These are phyloP conservation scores for Sungouiella thailandica DNA, from an alignment of 805 yeast species.

Conservation along the genomic window DNA sequence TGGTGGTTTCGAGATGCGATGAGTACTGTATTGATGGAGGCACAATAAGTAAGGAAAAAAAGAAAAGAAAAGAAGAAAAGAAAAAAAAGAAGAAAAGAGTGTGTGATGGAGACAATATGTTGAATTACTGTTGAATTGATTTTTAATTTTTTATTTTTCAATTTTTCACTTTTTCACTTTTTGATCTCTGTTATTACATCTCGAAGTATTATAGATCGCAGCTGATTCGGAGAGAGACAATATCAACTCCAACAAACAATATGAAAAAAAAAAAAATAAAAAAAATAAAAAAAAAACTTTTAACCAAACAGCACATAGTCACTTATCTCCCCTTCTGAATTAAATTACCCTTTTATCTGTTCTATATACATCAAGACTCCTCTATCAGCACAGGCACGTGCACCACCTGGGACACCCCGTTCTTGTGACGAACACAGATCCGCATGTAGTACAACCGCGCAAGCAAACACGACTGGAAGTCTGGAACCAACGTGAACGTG, in stretches of 20 bases:
- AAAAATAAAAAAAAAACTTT: too few relatives aligned
- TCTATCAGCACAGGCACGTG: slow-evolving; percentile 35
- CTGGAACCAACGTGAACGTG: slow-evolving; percentile 33
- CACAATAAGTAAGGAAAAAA: neutral
- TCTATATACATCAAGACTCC: neutral
- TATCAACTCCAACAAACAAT: too few relatives aligned
- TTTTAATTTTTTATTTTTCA: too few relatives aligned
- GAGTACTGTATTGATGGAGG: neutral
- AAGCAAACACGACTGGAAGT: slow-evolving; percentile 33
- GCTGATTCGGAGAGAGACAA: too few relatives aligned
- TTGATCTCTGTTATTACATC: too few relatives aligned
- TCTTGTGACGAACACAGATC: slow-evolving; percentile 23
- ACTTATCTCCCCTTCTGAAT: too few relatives aligned
- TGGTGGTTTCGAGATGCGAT: slow-evolving; percentile 2
- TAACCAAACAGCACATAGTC: too few relatives aligned
- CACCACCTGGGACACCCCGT: slow-evolving; percentile 26
- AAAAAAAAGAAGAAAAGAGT: neutral
- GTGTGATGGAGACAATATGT: neutral
- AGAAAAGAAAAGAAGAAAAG: neutral
- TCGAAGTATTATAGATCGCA: too few relatives aligned
- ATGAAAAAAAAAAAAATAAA: too few relatives aligned
- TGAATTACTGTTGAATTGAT: too few relatives aligned
- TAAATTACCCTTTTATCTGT: too few relatives aligned
- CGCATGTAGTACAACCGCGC: slow-evolving; percentile 34
- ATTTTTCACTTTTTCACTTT: too few relatives aligned